Evolutionary conservation across 1,284 basidiomycete genomes (phyloP).

Genomic region (Mrakiaceae sp.): DNA sequence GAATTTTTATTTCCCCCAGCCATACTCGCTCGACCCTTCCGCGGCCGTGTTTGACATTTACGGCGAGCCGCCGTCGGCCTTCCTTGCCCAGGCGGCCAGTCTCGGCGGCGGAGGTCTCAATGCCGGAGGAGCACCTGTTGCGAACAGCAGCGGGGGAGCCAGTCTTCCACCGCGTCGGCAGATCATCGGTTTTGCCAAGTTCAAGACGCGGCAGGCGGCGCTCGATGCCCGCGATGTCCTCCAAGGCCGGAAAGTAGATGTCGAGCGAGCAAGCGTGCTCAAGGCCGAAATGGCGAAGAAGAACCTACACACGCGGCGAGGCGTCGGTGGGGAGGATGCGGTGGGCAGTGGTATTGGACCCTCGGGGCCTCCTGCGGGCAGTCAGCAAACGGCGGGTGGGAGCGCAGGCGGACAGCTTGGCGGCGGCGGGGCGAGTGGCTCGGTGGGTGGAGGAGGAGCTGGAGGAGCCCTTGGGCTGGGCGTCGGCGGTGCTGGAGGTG

Average conservation of each 20-base stretch:
- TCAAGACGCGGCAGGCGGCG: constrained; percentile 76
- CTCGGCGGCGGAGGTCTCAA: not conserved
- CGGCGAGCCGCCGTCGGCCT: not conserved
- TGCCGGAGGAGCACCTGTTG: constrained; percentile 22
- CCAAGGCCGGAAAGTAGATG: constrained; percentile 82
- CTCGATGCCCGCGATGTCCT: constrained; percentile 76
- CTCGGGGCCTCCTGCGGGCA: too few relatives aligned
- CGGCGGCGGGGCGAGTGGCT: not conserved
- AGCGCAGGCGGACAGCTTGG: not conserved
- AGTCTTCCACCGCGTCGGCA: constrained; percentile 46
- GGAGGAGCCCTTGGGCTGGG: not conserved
- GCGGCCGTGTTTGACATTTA: not conserved
- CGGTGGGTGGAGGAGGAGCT: not conserved
- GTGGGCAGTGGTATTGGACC: constrained; percentile 19
- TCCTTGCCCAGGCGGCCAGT: not conserved
- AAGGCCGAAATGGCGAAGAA: constrained; percentile 99
- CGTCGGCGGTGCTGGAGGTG: too few relatives aligned
- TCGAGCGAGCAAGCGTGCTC: constrained; percentile 84
- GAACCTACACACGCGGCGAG: constrained; percentile 89
- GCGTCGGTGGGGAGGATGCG: constrained; percentile 48
- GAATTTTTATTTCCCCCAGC: constrained; percentile 2
- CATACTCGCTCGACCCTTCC: constrained; percentile 5
- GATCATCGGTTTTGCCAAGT: constrained; percentile 97
- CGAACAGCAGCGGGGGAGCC: constrained; percentile 16
- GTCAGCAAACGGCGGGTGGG: not conserved